phyloP scores from a whole-genome alignment of 1,139 yeast species.

The Geotrichum histeridarum region DNA sequence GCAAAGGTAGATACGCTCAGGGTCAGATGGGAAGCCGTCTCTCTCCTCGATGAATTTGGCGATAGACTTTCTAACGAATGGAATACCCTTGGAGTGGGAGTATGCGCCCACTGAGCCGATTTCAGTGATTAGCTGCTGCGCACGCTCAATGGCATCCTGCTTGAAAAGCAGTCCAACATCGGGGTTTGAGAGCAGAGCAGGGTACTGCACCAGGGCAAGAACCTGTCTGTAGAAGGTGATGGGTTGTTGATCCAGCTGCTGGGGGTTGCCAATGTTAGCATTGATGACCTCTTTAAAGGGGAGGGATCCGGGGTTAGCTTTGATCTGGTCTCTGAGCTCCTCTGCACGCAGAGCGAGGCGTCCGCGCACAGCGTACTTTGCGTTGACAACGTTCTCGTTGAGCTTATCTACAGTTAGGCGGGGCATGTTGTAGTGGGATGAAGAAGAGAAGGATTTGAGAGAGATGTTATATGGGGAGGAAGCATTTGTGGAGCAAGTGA shows the following conservation, averaged over 20 bases:
- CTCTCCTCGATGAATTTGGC: conserved; percentile 72
- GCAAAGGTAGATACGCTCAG: conserved; percentile 74
- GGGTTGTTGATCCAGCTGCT: conserved; percentile 89
- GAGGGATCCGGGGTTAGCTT: conserved; percentile 51
- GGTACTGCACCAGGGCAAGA: conserved; percentile 77
- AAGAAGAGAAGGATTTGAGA: neutral
- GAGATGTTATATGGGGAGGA: neutral
- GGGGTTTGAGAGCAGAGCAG: conserved; percentile 50
- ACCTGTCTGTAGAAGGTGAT: conserved; percentile 93
- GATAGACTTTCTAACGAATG: conserved; percentile 62
- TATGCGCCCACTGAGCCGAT: conserved; percentile 90
- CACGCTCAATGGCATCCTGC: conserved; percentile 67
- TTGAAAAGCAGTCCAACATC: conserved; percentile 45
- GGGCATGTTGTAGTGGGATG: neutral
- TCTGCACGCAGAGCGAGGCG: conserved; percentile 89
- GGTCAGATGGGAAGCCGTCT: conserved; percentile 59
- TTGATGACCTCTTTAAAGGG: conserved; percentile 74
- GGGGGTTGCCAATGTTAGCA: conserved; percentile 96
- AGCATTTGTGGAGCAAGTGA: neutral
- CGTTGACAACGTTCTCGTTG: conserved; percentile 69
- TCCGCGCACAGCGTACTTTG: conserved; percentile 95
- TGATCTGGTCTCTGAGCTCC: conserved; percentile 56
- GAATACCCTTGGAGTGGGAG: conserved; percentile 85
- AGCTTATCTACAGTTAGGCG: conserved; percentile 45
- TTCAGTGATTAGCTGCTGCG: conserved; percentile 51